A percentile compares a stretch with the other conserved stretches of the same genome.
Evolutionary conservation across 1,284 basidiomycete genomes (phyloP).

Genomic region (Moniliophthora roreri): DNA sequence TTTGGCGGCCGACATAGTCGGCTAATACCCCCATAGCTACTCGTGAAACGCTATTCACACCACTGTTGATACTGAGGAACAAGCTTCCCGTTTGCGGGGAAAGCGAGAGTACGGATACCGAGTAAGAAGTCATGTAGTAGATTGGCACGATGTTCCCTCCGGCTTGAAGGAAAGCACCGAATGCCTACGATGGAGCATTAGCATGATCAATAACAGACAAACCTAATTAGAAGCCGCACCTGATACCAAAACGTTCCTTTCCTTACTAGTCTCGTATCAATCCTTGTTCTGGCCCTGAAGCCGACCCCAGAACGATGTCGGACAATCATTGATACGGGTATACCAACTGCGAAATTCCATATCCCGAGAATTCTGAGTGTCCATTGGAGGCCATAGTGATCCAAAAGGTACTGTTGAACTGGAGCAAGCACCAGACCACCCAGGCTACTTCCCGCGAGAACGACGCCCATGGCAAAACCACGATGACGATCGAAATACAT

Average conservation of each 20-base stretch:
- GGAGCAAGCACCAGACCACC: constrained; percentile 46
- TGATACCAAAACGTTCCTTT: constrained; percentile 44
- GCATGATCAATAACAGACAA: neutral
- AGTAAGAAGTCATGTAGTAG: constrained; percentile 44
- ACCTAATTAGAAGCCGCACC: constrained; percentile 24
- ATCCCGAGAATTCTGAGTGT: constrained; percentile 39
- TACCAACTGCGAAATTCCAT: constrained; percentile 39
- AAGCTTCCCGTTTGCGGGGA: constrained; percentile 37
- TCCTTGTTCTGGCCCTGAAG: constrained; percentile 17
- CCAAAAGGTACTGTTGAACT: constrained; percentile 36
- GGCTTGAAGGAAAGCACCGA: constrained; percentile 43
- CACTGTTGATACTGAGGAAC: constrained; percentile 42
- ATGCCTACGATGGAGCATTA: constrained; percentile 25
- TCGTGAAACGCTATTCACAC: constrained; percentile 42
- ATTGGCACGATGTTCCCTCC: constrained; percentile 45
- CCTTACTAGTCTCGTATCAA: constrained; percentile 36
- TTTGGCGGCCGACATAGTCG: constrained; percentile 43
- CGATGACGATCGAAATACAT: constrained; percentile 44
- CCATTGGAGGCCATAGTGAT: constrained; percentile 34
- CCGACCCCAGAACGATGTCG: constrained; percentile 23
- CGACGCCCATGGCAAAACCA: constrained; percentile 44
- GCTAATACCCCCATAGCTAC: constrained; percentile 42
- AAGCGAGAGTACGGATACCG: constrained; percentile 37
- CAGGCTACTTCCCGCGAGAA: constrained; percentile 40
- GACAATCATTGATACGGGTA: constrained; percentile 36